Evolutionary conservation across 345 rosid genomes (phyloP), one percentile per base, ranked within the genome.

Genomic region (Punica granatum): DNA sequence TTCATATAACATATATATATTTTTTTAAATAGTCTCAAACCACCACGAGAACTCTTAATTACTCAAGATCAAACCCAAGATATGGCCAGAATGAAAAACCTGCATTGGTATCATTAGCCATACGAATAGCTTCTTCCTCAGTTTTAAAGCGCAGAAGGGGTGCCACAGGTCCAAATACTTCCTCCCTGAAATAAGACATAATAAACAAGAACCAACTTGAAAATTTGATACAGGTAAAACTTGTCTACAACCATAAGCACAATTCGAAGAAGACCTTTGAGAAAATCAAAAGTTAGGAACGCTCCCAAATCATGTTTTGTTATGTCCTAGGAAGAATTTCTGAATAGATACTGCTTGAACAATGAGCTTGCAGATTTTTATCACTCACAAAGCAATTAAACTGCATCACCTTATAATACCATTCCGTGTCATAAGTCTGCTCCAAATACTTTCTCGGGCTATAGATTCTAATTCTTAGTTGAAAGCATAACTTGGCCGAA

Each of bases 81-180:
- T 41, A 18, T 39, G 30, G 65, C 21, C 34, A 37, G 30, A 59
- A 53, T 44, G 65, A 51, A 73, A 34, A 49, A 88, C 98, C 99
- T 82, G 96, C 90, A 70, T 75, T 86, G 37, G 99, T 94, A 78
- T 89, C 86, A 62, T 91, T 94, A 43, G 97, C 98, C 70, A 89
- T 67, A 48, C 39, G 70, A 64, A 94, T 85, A 65, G 98, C 98
- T 46, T 91, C 99, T 65, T 89, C 97, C 82, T 94, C 98, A 2
- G 93, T 94, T 78, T 79, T 85, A 76, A 94, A 94, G 34, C 78
- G 78, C 80, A 86, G 62, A 51, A 94, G 82, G 32, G 98, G 95
- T 53, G 97, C 98, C 70, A 94, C 98, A 18, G 99, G 99, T 79
- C 99, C 99, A 58, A 94, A 94, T 42, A 89, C 86, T 81, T 94